Evolutionary conservation across 2,329 filamentous ascomycete species (phyloP), one percentile per base, ranked within the genome.

Genomic region (Trichoderma sp.): DNA sequence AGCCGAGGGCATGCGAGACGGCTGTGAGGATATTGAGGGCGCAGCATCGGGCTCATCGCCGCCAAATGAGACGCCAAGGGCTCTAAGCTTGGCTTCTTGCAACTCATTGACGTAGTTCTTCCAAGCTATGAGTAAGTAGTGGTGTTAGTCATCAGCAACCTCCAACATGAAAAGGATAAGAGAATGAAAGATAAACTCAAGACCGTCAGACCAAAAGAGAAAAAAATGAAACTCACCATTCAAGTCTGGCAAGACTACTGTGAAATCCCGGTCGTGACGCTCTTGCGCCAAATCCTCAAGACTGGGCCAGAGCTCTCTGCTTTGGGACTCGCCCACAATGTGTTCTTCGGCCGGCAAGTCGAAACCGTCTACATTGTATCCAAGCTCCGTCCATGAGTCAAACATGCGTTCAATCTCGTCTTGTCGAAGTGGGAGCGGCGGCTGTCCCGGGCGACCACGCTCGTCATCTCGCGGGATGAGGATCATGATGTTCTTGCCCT

Each of bases 71-170:
- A 98, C 96, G 74, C 96, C 96, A 70, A 99, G 86, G 65, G 95
- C 95, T 73, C 94, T 91, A 67, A 99, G 86, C 82, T 98, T 99
- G 73, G 95, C 94, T 83, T 99, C 96, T 75, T 93, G 90, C 43
- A 98, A 84, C 75, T 92, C 91, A 69, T 92, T 88, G 72, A 95
- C 92, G 80, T 98, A 97, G 30, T 90, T 85, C 77, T 93, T 92
- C 88, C 88, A 90, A 1, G 87, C 86, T 86, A 71, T n/a, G 17
- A 68, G 5, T 64, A 53, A 2, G 63, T 30, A 32, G 76, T 77
- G 77, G 66, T 68, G 6, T 32, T 30, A 58, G 8, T 59, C 30
- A 55, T 23, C n/a, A 57, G 15, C n/a, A 23, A 8, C 36, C n/a
- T 17, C 13, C 30, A 71, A 26, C 12, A 2, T 28, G 9, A 64